Base-by-base conservation (phyloP, 352 stramenopile species). In the Phytophthora pini region DNA sequence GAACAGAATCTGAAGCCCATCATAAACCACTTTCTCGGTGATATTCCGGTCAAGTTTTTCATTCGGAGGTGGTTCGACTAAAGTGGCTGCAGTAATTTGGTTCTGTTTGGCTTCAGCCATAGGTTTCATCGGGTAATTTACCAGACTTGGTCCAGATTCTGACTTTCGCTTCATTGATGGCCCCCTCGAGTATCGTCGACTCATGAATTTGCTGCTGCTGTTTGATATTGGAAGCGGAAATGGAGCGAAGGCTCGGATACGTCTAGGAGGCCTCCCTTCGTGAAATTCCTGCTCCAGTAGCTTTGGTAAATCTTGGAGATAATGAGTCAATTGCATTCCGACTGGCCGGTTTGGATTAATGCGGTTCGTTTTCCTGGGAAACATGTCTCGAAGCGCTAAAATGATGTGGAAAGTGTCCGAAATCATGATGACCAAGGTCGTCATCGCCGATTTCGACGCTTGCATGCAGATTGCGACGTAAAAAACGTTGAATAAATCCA, bases 391-490 rank as follows among this genome's bases (percentile, higher is more conserved):
- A 29, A 70, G 26, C 22, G 48, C 48, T 11, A 70, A 22, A 4
- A 56, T 15, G 3, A 62, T 38, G 27, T 69, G 47, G 15, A 62
- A 31, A 10, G n/a, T 48, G 10, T 65, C 46, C 5, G 53, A 24
- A 8, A 15, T 44, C 31, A 65, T 68, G 5, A 66, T 51, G 2
- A 62, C 34, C 3, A 61, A 53, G 7, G 54, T 62, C 3, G 59
- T 53, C 17, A 52, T 10, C 7, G 31, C 43, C 7, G 59, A 69
- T 2, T 51, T 64, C 2, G 68, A 34, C 22, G 46, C 52, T 39
- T 71, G 68, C 68, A 77, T 70, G 49, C 60, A 73, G n/a, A 61
- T 72, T 2, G 64, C 53, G 22, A 72, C 48, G 24, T 70, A 76
- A 15, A 70, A 51, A 2, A 70, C 69, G 31, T 70, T 73, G 45